Percentiles rank a stretch among this genome's conserved stretches.
Conservation (phyloP, 73 alveolate genomes). For the Stentor roeselii region DNA sequence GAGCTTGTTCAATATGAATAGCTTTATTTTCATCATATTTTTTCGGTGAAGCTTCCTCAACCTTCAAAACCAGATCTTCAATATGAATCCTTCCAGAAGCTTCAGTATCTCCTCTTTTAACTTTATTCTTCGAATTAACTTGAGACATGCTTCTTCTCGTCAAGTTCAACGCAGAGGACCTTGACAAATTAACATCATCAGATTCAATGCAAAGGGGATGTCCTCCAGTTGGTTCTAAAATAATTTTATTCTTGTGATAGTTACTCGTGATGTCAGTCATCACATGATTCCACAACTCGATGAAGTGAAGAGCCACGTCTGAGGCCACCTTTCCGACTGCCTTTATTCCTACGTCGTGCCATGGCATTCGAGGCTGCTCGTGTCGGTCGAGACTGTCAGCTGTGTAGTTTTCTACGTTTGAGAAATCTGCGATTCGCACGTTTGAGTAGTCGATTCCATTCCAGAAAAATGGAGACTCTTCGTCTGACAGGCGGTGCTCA, state of each 20-base stretch:
- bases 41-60: background rate
- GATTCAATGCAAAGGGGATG: background rate
- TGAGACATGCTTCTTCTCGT: no score
- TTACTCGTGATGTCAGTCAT: slow-evolving; percentile 65
- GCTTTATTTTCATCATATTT: background rate
- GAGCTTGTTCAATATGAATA: background rate
- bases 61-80: no score
- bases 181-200: background rate
- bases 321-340: slow-evolving; percentile 85
- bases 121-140: no score
- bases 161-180: no score
- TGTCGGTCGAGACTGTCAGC: slow-evolving; percentile 63
- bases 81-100: background rate
- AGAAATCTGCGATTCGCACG: slow-evolving; percentile 77
- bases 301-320: slow-evolving; percentile 91
- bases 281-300: slow-evolving; percentile 85
- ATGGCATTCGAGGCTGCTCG: slow-evolving; percentile 78
- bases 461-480: slow-evolving; percentile 53
- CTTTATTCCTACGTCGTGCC: slow-evolving; percentile 87
- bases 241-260: background rate
- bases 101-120: background rate
- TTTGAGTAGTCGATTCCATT: slow-evolving; percentile 57
- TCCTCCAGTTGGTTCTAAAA: background rate
- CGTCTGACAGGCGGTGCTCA: slow-evolving; percentile 76
- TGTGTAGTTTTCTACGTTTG: slow-evolving; percentile 57